Percentiles rank a stretch among this genome's conserved stretches.
These are phyloP conservation scores for Phaffia tasmanica DNA, from an alignment of 768 basidiomycete species.

Conservation along the genomic window DNA sequence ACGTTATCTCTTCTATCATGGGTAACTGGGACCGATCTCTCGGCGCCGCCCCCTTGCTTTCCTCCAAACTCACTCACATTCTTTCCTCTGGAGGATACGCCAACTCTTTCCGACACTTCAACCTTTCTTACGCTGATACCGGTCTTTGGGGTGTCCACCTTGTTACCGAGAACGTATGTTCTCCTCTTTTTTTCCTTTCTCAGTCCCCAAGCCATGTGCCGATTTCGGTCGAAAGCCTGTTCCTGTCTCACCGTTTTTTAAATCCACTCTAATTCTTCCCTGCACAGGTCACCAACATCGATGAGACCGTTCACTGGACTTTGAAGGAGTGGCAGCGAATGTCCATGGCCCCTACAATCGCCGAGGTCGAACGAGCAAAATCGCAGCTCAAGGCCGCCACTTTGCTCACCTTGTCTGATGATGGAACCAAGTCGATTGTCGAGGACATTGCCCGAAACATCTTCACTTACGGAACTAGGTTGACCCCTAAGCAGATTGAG, in stretches of 20 bases:
- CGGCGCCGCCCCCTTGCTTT: constrained; percentile 76
- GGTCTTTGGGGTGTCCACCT: constrained; percentile 99
- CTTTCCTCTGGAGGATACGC: constrained; percentile 89
- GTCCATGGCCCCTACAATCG: constrained; percentile 69
- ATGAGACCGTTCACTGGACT: constrained; percentile 88
- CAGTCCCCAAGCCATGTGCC: neutral
- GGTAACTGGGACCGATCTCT: constrained; percentile 99
- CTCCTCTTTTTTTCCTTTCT: neutral
- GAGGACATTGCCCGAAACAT: constrained; percentile 98
- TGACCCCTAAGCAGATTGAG: constrained; percentile 90
- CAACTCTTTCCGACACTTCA: constrained; percentile 99
- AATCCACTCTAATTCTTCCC: neutral
- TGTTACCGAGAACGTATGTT: constrained; percentile 64
- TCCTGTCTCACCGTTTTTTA: neutral
- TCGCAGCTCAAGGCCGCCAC: constrained; percentile 94
- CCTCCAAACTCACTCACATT: constrained; percentile 81
- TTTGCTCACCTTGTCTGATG: constrained; percentile 58
- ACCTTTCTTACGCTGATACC: constrained; percentile 95
- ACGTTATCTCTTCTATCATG: constrained; percentile 86
- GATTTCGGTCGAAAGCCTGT: neutral
- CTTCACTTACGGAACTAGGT: constrained; percentile 79
- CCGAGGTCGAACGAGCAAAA: constrained; percentile 94
- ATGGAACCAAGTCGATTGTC: constrained; percentile 91
- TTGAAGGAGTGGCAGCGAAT: constrained; percentile 92
- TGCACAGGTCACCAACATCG: constrained; percentile 60